These are phyloP conservation scores for Furculomyces boomerangus DNA, from an alignment of 371 early-diverging fungal species.

Conservation along the genomic window DNA sequence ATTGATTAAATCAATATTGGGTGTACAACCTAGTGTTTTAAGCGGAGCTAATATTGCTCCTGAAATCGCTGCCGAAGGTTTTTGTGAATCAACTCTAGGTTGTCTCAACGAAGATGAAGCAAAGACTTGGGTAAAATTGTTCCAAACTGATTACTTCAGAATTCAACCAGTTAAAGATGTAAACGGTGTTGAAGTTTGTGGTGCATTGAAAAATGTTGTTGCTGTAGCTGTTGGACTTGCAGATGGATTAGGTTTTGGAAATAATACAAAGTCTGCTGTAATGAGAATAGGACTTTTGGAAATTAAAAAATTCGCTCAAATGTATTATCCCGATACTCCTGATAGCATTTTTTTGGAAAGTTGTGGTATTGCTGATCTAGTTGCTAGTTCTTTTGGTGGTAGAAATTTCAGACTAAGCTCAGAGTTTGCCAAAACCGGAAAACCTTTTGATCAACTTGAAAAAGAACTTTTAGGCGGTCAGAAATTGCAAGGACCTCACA, in stretches of 20 bases:
- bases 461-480: constrained; percentile 85
- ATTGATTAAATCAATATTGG: constrained; percentile 56
- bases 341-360: constrained; percentile 89
- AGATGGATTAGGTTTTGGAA: constrained; percentile 73
- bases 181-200: constrained; percentile 90
- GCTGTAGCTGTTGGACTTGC: constrained; percentile 95
- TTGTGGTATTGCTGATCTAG: constrained; percentile 86
- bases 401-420: constrained; percentile 91
- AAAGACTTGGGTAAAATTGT: constrained; percentile 51
- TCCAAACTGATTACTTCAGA: constrained; percentile 76
- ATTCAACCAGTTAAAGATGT: constrained; percentile 71
- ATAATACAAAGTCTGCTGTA: constrained; percentile 94
- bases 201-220: constrained; percentile 97
- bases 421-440: constrained; percentile 72
- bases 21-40: constrained; percentile 62
- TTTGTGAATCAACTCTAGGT: constrained; percentile 92
- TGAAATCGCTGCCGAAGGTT: constrained; percentile 86
- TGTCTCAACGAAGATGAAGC: constrained; percentile 53
- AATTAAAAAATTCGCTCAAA: constrained; percentile 80
- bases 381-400: constrained; percentile 93
- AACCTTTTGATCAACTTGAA: constrained; percentile 80
- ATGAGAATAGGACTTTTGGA: constrained; percentile 92
- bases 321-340: constrained; percentile 43
- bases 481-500: constrained; percentile 93
- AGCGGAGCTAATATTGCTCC: constrained; percentile 99